A percentile compares a stretch with the other conserved stretches of the same genome.
These are phyloP conservation scores for Paecilomyces dactylethromorphus DNA, from an alignment of 2,329 filamentous ascomycete genomes.

Conservation along the genomic window DNA sequence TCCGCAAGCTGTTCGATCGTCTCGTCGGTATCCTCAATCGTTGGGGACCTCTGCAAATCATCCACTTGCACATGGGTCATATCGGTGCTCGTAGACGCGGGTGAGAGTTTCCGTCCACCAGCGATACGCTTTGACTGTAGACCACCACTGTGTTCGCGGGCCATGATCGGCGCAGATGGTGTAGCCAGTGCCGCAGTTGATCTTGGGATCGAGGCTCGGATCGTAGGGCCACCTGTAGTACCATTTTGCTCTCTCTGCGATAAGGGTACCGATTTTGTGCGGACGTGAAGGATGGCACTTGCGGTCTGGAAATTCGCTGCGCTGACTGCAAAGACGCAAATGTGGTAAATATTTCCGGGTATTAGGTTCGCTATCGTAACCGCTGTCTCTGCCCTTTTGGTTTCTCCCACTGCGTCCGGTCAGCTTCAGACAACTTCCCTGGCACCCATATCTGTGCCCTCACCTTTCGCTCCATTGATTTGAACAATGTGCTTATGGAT, in stretches of 20 bases:
- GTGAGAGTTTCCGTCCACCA: constrained; percentile 68
- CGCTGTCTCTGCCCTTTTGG: constrained; percentile 72
- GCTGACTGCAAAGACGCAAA: constrained; percentile 86
- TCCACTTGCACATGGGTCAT: constrained; percentile 33
- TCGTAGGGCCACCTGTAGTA: constrained; percentile 31
- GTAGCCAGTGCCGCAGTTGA: constrained; percentile 50
- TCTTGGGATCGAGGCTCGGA: constrained; percentile 48
- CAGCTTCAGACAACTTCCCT: constrained; percentile 5
- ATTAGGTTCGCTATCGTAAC: constrained; percentile 84
- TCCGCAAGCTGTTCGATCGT: constrained; percentile 73
- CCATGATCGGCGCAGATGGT: constrained; percentile 54
- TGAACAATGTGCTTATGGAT: constrained; percentile 86
- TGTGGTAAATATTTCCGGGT: constrained; percentile 84
- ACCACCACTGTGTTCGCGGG: constrained; percentile 59
- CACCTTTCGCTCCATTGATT: constrained; percentile 87
- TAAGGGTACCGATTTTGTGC: constrained; percentile 55
- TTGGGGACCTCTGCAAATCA: constrained; percentile 27
- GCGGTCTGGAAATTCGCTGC: constrained; percentile 88
- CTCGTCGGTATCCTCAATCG: constrained; percentile 52
- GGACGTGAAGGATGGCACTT: constrained; percentile 75
- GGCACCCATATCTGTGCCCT: not conserved
- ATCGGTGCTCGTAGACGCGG: constrained; percentile 50
- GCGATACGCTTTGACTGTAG: constrained; percentile 57
- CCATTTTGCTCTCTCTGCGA: constrained; percentile 30
- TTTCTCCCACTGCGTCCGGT: constrained; percentile 65